These are phyloP conservation scores for Aspergillus ruber DNA, from an alignment of 2,329 filamentous ascomycete genomes.

Conservation along the genomic window DNA sequence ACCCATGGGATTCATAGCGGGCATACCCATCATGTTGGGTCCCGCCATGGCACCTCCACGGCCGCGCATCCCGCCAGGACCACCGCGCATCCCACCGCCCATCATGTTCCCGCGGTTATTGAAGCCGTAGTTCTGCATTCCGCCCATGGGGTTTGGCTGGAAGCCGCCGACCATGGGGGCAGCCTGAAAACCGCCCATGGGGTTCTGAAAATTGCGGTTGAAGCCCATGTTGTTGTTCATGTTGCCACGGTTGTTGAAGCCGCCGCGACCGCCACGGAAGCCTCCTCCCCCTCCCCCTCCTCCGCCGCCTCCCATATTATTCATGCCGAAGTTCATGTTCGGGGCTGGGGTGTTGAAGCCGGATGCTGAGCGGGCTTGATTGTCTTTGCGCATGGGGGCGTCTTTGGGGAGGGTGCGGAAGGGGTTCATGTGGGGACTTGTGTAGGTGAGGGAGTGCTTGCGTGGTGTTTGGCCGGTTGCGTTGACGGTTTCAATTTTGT, in stretches of 20 bases:
- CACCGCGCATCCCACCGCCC: slow-evolving; percentile 47
- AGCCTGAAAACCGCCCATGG: slow-evolving; percentile 37
- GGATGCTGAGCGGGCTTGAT: slow-evolving; percentile 45
- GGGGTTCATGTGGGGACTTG: slow-evolving; percentile 70
- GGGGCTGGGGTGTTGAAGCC: slow-evolving; percentile 38
- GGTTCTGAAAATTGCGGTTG: slow-evolving; percentile 44
- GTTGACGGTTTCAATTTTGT: slow-evolving; percentile 64
- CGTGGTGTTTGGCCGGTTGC: slow-evolving; percentile 55
- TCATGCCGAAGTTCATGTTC: slow-evolving; percentile 37
- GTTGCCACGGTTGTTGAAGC: slow-evolving; percentile 24
- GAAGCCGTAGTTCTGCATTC: slow-evolving; percentile 47
- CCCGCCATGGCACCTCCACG: slow-evolving; percentile 55
- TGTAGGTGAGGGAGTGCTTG: slow-evolving; percentile 65
- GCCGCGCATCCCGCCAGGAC: slow-evolving; percentile 53
- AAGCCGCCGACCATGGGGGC: slow-evolving; percentile 44
- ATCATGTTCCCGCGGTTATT: slow-evolving; percentile 51
- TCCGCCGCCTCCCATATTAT: slow-evolving; percentile 25
- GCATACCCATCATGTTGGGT: slow-evolving; percentile 49
- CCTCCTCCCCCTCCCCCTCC: slow-evolving; percentile 51
- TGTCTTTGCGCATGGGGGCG: slow-evolving; percentile 64
- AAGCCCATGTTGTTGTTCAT: slow-evolving; percentile 45
- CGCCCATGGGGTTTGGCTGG: slow-evolving; percentile 40
- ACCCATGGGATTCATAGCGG: slow-evolving; percentile 46
- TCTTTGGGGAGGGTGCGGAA: slow-evolving; percentile 91
- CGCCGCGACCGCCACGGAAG: slow-evolving; percentile 47